Evolutionary conservation across 441 rosid genomes (phyloP).

Genomic region (Aquilaria agallochum): DNA sequence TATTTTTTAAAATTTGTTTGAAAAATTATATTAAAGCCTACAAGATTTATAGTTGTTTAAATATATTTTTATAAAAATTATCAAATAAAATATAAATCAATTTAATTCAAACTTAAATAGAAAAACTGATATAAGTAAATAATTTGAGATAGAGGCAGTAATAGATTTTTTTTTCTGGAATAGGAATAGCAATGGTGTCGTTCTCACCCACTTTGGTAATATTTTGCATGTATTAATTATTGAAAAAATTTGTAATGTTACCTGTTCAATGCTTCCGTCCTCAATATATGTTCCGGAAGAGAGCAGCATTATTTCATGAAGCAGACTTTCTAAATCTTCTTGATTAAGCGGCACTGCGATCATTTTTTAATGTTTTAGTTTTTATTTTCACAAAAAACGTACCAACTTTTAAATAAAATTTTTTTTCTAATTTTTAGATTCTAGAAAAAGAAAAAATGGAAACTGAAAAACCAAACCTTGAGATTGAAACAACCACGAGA

Average conservation of each 20-base stretch:
- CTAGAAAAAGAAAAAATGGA: neutral
- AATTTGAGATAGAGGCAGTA: neutral
- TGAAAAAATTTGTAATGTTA: neutral
- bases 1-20: no score
- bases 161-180: neutral
- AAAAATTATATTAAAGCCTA: no score
- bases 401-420: neutral
- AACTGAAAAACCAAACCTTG: conserved; percentile 21
- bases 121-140: neutral
- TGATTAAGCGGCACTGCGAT: conserved; percentile 34
- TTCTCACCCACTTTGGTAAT: no score
- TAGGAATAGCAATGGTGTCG: no score
- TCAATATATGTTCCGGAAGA: conserved; percentile 77
- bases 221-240: no score
- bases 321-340: conserved; percentile 67
- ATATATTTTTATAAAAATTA: neutral
- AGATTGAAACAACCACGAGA: conserved; percentile 47
- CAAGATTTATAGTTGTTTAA: no score
- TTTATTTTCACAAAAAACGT: neutral
- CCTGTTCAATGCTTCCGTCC: conserved; percentile 91
- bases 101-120: neutral
- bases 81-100: neutral
- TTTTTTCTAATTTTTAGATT: neutral
- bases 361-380: neutral
- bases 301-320: conserved; percentile 67